phyloP scores from a whole-genome alignment of 2,329 filamentous ascomycete species.

The Ceratocystis diversiconidia region DNA sequence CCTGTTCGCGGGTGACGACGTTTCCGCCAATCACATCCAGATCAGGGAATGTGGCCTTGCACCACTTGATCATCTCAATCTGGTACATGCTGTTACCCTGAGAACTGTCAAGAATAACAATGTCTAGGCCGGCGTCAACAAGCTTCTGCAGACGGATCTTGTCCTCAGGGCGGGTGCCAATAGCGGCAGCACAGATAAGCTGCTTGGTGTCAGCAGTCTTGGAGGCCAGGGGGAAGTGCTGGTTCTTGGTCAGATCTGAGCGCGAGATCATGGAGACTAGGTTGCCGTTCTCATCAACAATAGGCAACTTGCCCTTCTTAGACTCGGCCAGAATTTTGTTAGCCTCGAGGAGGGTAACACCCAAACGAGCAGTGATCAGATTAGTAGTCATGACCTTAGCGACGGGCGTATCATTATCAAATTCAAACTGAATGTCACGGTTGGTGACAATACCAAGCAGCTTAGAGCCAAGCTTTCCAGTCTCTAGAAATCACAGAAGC shows the following conservation, averaged over 20 bases:
- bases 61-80: conserved; percentile 93
- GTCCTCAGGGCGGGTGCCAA: conserved; percentile 89
- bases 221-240: conserved; percentile 89
- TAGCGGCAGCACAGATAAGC: conserved; percentile 85
- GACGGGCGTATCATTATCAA: conserved; percentile 55
- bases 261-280: conserved; percentile 84
- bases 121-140: conserved; percentile 86
- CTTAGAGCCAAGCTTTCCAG: conserved; percentile 85
- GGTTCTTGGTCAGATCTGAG: conserved; percentile 96
- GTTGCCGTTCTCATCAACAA: conserved; percentile 71
- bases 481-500: conserved; percentile 42
- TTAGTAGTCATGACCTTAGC: conserved; percentile 91
- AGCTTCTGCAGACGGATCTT: conserved; percentile 74
- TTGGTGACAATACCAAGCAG: conserved; percentile 95
- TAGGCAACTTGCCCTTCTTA: conserved; percentile 96
- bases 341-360: conserved; percentile 73
- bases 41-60: conserved; percentile 72
- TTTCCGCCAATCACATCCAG: conserved; percentile 97
- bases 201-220: conserved; percentile 97
- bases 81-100: conserved; percentile 99
- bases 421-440: conserved; percentile 94
- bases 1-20: conserved; percentile 94
- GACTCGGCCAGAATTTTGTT: conserved; percentile 88
- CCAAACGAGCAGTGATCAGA: conserved; percentile 71
- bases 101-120: conserved; percentile 88